phyloP scores from a whole-genome alignment of 257 asterid species.

The Fraxinus pennsylvanica region DNA sequence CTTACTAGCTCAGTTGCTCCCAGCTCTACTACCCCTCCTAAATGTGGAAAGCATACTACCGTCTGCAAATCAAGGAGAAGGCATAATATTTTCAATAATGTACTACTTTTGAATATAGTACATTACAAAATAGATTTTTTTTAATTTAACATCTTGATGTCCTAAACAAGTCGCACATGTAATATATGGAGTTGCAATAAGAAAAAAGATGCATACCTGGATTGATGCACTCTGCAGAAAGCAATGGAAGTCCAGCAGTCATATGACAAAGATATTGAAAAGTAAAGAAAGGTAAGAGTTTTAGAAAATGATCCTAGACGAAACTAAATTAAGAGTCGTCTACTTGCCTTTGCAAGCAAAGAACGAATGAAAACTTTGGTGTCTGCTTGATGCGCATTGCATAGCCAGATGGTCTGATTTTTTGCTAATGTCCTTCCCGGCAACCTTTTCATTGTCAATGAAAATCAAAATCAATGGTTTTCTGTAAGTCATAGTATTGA shows the following conservation, averaged over 20 bases:
- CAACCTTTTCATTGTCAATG: slow-evolving; percentile 48
- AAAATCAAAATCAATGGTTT: slow-evolving; percentile 2
- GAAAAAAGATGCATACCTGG: slow-evolving; percentile 51
- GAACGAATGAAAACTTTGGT: slow-evolving; percentile 76
- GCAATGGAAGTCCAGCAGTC: slow-evolving; percentile 31
- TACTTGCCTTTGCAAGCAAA: slow-evolving; percentile 88
- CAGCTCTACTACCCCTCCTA: slow-evolving; percentile 81
- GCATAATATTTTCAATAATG: neutral
- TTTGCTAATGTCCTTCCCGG: slow-evolving; percentile 68
- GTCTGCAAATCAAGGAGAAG: slow-evolving; percentile 58
- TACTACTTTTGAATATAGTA: neutral
- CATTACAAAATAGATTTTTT: slow-evolving; percentile 4
- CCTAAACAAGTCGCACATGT: neutral
- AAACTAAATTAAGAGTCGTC: slow-evolving; percentile 13
- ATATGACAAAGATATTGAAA: slow-evolving; percentile 19
- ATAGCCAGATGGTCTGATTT: slow-evolving; percentile 65
- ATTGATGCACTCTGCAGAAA: slow-evolving; percentile 83
- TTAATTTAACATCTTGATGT: neutral
- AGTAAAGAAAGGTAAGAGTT: slow-evolving; percentile 31
- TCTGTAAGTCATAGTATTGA: neutral
- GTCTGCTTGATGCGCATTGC: slow-evolving; percentile 82
- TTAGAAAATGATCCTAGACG: neutral
- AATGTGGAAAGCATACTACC: slow-evolving; percentile 80
- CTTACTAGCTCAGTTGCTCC: slow-evolving; percentile 84
- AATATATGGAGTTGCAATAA: neutral